These are phyloP conservation scores for Phytophthora ramorum DNA, from an alignment of 352 stramenopile genomes.

Conservation along the genomic window DNA sequence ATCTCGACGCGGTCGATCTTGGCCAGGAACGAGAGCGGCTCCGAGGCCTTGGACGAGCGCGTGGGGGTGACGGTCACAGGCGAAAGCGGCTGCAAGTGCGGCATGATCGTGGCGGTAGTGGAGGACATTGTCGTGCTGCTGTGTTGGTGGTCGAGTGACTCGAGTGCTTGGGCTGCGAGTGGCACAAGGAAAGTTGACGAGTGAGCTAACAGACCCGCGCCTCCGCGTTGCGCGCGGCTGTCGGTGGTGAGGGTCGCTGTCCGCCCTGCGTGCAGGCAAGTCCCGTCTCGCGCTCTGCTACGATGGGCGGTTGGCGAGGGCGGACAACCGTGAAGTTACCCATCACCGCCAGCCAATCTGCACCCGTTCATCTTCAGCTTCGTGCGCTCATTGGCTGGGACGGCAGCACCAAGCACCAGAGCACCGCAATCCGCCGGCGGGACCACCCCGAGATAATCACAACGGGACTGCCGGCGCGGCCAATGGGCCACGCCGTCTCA, in stretches of 20 bases:
- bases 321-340: slow-evolving; percentile 30
- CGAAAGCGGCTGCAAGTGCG: slow-evolving; percentile 29
- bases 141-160: slow-evolving; percentile 16
- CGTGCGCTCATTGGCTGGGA: slow-evolving; percentile 8
- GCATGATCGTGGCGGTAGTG: slow-evolving; percentile 25
- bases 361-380: slow-evolving; percentile 14
- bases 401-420: slow-evolving; percentile 12
- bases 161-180: slow-evolving; percentile 17
- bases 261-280: neutral
- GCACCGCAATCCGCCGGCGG: slow-evolving; percentile 5
- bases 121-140: slow-evolving; percentile 25
- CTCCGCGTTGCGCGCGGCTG: neutral
- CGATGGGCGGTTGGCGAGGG: neutral
- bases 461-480: slow-evolving; percentile 4
- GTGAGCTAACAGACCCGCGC: slow-evolving; percentile 42
- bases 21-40: slow-evolving; percentile 38
- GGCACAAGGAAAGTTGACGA: slow-evolving; percentile 38
- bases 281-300: slow-evolving; percentile 1
- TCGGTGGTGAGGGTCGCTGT: slow-evolving; percentile 13
- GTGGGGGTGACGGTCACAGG: slow-evolving; percentile 36
- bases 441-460: slow-evolving; percentile 5
- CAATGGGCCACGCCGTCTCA: neutral
- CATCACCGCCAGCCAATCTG: slow-evolving; percentile 25
- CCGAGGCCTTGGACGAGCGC: slow-evolving; percentile 31
- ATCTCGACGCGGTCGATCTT: slow-evolving; percentile 60